A percentile compares a stretch with the other conserved stretches of the same genome.
These are phyloP conservation scores for Dactylellina sp. DNA, from an alignment of 2,329 filamentous ascomycete species.

Conservation along the genomic window DNA sequence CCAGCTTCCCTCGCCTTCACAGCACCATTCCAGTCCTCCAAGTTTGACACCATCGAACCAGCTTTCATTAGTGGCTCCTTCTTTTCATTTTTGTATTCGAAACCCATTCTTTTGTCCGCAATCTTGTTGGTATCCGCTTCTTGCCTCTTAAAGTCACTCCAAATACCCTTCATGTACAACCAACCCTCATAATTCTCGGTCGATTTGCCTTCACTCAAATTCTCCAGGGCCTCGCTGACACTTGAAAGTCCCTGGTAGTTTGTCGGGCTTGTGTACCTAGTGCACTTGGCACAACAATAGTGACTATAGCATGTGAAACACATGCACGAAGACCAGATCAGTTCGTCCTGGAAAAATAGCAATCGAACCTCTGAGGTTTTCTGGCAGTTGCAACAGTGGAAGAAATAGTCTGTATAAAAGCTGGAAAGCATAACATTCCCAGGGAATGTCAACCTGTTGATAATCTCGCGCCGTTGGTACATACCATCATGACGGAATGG, in stretches of 20 bases:
- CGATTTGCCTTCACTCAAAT: constrained; percentile 1
- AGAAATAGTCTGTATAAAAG: constrained; percentile 34
- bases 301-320: constrained; percentile 30
- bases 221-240: background rate
- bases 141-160: constrained; percentile 33
- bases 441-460: constrained; percentile 40
- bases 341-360: constrained; percentile 42
- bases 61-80: too few relatives aligned
- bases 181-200: constrained; percentile 34
- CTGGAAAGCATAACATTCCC: constrained; percentile 37
- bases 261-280: constrained; percentile 15
- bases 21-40: too few relatives aligned
- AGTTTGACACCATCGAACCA: too few relatives aligned
- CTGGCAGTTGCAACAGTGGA: constrained; percentile 30
- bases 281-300: constrained; percentile 23
- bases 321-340: constrained; percentile 29
- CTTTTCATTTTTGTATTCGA: too few relatives aligned
- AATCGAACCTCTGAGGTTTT: background rate
- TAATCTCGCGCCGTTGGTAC: constrained; percentile 41
- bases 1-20: too few relatives aligned
- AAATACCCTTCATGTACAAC: constrained; percentile 41
- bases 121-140: background rate
- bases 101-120: too few relatives aligned
- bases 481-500: constrained; percentile 43
- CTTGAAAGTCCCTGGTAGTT: background rate